A percentile compares a stretch with the other conserved stretches of the same genome.
These are phyloP conservation scores for Shiraia sp. DNA, from an alignment of 2,329 filamentous ascomycete species.

Conservation along the genomic window DNA sequence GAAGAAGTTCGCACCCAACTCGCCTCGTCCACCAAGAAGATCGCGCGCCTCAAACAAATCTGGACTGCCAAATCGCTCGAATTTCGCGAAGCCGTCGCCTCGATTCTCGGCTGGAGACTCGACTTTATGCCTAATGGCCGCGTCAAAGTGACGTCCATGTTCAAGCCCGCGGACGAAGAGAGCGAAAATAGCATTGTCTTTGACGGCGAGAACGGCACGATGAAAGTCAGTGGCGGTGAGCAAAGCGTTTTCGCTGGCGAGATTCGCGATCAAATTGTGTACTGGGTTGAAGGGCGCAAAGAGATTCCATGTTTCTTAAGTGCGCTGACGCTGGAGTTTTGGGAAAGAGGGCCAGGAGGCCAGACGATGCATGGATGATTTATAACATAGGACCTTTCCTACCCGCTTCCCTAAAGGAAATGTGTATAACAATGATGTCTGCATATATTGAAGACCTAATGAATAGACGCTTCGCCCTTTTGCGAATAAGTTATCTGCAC, in stretches of 20 bases:
- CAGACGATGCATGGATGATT: conserved; percentile 23
- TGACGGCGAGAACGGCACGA: conserved; percentile 90
- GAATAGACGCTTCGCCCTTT: background rate
- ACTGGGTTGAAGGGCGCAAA: conserved; percentile 93
- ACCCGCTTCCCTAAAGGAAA: too few relatives aligned
- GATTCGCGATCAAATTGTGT: conserved; percentile 85
- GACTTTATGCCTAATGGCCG: conserved; percentile 98
- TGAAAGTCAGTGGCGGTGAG: conserved; percentile 95
- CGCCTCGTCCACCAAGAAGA: conserved; percentile 76
- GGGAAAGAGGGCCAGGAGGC: conserved; percentile 62
- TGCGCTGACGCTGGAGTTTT: conserved; percentile 90
- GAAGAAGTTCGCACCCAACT: conserved; percentile 56
- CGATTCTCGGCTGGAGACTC: conserved; percentile 89
- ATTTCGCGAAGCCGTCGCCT: conserved; percentile 93
- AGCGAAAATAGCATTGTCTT: conserved; percentile 69
- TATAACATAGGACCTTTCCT: too few relatives aligned
- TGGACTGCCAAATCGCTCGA: conserved; percentile 90
- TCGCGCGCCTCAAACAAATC: conserved; percentile 85
- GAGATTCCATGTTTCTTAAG: conserved; percentile 93
- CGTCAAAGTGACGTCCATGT: conserved; percentile 86
- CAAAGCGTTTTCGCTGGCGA: conserved; percentile 82
- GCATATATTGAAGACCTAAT: background rate
- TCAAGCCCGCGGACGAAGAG: conserved; percentile 71
- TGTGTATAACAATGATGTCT: conserved; percentile 2
- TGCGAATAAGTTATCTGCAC: background rate